phyloP scores from a whole-genome alignment of 495 filamentous ascomycete species.

The Cenococcum geophilum region DNA sequence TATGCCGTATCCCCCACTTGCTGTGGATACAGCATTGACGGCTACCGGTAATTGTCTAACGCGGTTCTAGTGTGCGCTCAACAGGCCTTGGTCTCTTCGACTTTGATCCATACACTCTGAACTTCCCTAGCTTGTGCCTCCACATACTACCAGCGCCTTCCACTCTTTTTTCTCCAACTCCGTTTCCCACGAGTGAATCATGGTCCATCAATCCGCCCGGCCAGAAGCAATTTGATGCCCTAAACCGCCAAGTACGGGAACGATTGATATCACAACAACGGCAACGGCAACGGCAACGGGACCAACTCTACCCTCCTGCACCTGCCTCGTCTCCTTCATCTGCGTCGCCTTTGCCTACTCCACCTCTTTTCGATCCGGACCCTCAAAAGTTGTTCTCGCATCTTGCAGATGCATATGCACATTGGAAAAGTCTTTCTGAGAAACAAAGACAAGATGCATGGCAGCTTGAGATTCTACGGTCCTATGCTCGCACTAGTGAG shows the following conservation, averaged over 20 bases:
- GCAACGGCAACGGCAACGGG: slow-evolving; percentile 44
- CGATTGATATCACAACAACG: slow-evolving; percentile 23
- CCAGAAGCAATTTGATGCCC: slow-evolving; percentile 60
- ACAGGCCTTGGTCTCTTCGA: slow-evolving; percentile 49
- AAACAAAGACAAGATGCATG: slow-evolving; percentile 59
- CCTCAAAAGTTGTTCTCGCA: slow-evolving; percentile 58
- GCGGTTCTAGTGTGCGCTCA: slow-evolving; percentile 11
- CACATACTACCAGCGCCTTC: slow-evolving; percentile 73
- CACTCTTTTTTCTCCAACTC: slow-evolving; percentile 62
- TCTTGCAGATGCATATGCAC: slow-evolving; percentile 59
- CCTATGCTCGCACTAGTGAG: slow-evolving; percentile 61
- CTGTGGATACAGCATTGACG: not conserved
- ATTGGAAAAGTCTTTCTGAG: slow-evolving; percentile 58
- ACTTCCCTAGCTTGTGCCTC: slow-evolving; percentile 74
- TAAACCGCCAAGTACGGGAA: slow-evolving; percentile 58
- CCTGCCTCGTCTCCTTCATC: slow-evolving; percentile 5
- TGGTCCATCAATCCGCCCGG: slow-evolving; percentile 72
- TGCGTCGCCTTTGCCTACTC: slow-evolving; percentile 26
- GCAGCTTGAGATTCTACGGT: slow-evolving; percentile 71
- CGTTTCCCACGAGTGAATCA: slow-evolving; percentile 60
- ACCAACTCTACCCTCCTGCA: slow-evolving; percentile 46
- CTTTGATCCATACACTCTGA: slow-evolving; percentile 73
- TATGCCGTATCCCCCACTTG: slow-evolving; percentile 39
- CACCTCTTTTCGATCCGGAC: slow-evolving; percentile 36
- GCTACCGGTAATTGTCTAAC: not conserved